Evolutionary conservation across 306 rosid species (phyloP).

Genomic region (Betula pendula): DNA sequence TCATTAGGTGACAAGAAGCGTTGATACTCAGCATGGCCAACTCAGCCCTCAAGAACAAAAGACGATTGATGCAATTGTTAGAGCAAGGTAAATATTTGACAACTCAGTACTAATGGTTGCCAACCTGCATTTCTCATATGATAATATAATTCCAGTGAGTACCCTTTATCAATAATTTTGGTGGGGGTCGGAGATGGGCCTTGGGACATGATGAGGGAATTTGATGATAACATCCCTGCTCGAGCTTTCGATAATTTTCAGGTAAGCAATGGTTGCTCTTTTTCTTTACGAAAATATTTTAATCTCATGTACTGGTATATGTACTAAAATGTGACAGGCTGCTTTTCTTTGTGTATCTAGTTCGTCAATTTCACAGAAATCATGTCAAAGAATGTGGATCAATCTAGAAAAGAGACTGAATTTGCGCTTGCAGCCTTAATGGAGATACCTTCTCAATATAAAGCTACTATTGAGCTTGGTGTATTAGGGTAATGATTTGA

Average conservation of each 20-base stretch:
- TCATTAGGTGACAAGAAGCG: constrained; percentile 78
- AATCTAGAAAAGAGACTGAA: constrained; percentile 55
- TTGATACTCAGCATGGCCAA: constrained; percentile 61
- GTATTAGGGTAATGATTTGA: constrained; percentile 61
- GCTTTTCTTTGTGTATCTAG: constrained; percentile 37
- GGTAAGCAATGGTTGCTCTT: constrained; percentile 42
- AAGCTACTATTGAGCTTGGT: constrained; percentile 77
- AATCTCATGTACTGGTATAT: background rate
- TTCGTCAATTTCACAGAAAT: constrained; percentile 81
- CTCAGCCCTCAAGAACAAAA: constrained; percentile 75
- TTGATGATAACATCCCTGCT: constrained; percentile 84
- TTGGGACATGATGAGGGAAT: constrained; percentile 89
- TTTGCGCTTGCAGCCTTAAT: constrained; percentile 83
- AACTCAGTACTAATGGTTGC: constrained; percentile 10
- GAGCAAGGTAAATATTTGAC: constrained; percentile 66
- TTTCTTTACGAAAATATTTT: background rate
- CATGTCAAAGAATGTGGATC: constrained; percentile 58
- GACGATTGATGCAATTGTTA: constrained; percentile 83
- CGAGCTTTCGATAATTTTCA: constrained; percentile 86
- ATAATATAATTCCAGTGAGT: constrained; percentile 51
- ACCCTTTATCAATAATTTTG: constrained; percentile 77
- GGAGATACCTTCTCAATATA: constrained; percentile 94
- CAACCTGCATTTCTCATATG: constrained; percentile 29
- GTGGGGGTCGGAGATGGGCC: constrained; percentile 99
- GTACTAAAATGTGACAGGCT: constrained; percentile 29